Evolutionary conservation across 441 rosid genomes (phyloP).

Genomic region (Populus tomentosa): DNA sequence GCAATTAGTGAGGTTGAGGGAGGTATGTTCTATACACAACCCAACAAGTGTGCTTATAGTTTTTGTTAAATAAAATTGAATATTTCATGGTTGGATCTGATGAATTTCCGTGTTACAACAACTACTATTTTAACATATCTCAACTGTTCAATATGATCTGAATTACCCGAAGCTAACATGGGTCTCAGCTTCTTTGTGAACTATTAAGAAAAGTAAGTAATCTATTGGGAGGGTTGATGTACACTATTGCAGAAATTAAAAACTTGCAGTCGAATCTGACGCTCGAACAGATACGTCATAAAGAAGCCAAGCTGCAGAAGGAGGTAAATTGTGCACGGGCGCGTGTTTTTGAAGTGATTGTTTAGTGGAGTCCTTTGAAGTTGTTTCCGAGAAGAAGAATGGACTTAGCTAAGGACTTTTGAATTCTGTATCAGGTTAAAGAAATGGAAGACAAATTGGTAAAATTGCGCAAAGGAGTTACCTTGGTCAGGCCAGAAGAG

Average conservation of each 20-base stretch:
- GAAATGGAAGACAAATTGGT: slow-evolving; percentile 71
- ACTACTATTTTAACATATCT: not conserved
- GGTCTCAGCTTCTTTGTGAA: not conserved
- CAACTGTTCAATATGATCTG: not conserved
- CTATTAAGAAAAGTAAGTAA: not conserved
- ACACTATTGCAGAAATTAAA: slow-evolving; percentile 49
- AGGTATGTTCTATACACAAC: slow-evolving; percentile 39
- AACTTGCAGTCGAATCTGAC: slow-evolving; percentile 76
- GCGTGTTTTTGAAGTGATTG: not conserved
- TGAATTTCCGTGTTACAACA: not conserved
- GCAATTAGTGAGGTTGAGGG: slow-evolving; percentile 51
- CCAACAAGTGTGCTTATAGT: not conserved
- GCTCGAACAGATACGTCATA: slow-evolving; percentile 62
- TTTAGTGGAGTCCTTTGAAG: not conserved
- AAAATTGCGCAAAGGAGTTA: slow-evolving; percentile 67
- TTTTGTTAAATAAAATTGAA: not conserved
- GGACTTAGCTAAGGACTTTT: not conserved
- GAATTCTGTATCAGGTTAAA: slow-evolving; percentile 42
- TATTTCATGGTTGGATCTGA: not conserved
- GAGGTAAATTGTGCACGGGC: slow-evolving; percentile 15
- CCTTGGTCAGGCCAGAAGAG: slow-evolving; percentile 81
- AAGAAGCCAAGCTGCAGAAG: slow-evolving; percentile 47
- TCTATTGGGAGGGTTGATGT: not conserved
- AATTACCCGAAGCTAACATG: not conserved
- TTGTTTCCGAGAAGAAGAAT: not conserved